These are phyloP conservation scores for Rauvolfia tetraphylla DNA, from an alignment of 257 asterid species.

Conservation along the genomic window DNA sequence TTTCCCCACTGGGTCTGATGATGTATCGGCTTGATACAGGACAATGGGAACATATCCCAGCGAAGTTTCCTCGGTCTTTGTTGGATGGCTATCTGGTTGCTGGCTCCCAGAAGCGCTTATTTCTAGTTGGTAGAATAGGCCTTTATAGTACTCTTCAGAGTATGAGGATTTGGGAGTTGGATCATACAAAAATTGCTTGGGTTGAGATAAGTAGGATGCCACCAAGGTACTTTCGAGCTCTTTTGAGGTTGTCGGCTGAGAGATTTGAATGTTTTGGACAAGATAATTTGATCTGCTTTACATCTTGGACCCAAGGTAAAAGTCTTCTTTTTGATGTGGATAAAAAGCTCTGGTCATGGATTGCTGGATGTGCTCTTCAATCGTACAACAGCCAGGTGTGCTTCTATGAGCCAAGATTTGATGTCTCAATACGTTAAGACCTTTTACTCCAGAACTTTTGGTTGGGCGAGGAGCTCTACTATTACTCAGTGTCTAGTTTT, in stretches of 20 bases:
- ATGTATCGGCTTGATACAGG: conserved; percentile 85
- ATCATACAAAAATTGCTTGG: conserved; percentile 76
- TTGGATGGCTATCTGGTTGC: conserved; percentile 96
- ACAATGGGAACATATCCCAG: conserved; percentile 95
- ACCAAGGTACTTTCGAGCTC: conserved; percentile 80
- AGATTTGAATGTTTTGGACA: conserved; percentile 98
- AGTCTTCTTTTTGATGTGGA: conserved; percentile 92
- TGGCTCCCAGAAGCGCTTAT: conserved; percentile 78
- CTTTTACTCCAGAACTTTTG: background rate
- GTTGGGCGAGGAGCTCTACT: conserved; percentile 6
- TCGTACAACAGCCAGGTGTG: conserved; percentile 92
- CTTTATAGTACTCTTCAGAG: conserved; percentile 85
- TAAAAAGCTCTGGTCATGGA: conserved; percentile 95
- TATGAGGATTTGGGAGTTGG: conserved; percentile 99
- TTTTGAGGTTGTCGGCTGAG: conserved; percentile 86
- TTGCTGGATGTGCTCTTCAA: conserved; percentile 92
- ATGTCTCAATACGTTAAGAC: conserved; percentile 56
- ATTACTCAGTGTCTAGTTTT: conserved; percentile 3
- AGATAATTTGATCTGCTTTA: conserved; percentile 90
- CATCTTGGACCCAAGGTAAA: conserved; percentile 98
- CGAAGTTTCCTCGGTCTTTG: conserved; percentile 89
- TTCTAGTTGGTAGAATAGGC: conserved; percentile 93
- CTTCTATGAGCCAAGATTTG: conserved; percentile 98
- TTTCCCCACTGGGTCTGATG: conserved; percentile 94
- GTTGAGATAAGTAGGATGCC: conserved; percentile 95